Evolutionary conservation across 768 basidiomycete species (phyloP), one percentile per base, ranked within the genome.

Genomic region (Naganishia vaughanmartiniae): DNA sequence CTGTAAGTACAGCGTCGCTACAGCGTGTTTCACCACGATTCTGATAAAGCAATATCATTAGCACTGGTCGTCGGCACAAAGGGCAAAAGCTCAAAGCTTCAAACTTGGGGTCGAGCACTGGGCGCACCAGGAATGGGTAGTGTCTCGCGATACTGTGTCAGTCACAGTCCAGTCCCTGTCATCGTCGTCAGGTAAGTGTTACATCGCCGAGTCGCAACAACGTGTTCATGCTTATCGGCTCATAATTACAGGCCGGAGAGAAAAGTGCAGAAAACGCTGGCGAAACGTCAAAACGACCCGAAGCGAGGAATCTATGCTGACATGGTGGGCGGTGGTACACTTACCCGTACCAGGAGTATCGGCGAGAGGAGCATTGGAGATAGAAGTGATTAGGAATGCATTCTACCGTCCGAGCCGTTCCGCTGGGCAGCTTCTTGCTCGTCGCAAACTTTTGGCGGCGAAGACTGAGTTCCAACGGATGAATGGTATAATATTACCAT

Each of bases 111-210:
- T 63, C 85, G 79, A 34, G 87, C 84, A 24, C 78, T 87, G 58
- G 83, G 84, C 14, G 82, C 84, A 58, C 83, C 84, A 55, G 87
- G 83, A 15, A 86, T 90, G 74, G 89, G 89, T 15, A 87, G 86
- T 28, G 87, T 89, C 9, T 85, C 85, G 0, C 84, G 85, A 79
- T 87, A 79, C 72, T 92, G 90, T 72, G 86, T 96, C 53, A 89
- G 90, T 21, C 93, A 91, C 77, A 93, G 92, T 0, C 93, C 95
- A 0, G 92, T 99, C 0, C 95, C 95, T 1, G 91, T 96, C 74
- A 93, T 98, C 72, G 95, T 98, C 65, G 93, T 98, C 51, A 86
- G 92, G 66, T 81, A 76, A 21, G 81, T 34, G 26, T 21, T 68
- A 28, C 4, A 14, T 56, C 24, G 17, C n/a, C 53, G 17, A 36